Conservation (phyloP, 352 stramenopile genomes). For the Pythium sukuiense region DNA sequence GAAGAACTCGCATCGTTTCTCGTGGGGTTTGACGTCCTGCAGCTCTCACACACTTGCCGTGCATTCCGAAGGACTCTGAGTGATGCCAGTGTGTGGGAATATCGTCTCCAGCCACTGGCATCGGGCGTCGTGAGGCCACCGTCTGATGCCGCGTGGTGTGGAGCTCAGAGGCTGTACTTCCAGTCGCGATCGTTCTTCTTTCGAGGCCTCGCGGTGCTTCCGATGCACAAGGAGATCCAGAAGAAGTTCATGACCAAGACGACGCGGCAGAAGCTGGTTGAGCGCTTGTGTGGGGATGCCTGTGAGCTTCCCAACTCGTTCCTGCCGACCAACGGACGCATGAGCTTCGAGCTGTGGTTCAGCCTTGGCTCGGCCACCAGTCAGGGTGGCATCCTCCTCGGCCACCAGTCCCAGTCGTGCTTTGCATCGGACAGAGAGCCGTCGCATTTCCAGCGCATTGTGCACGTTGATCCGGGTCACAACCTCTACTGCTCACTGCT, state of each 20-base stretch:
- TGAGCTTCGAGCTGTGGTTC: conserved; percentile 24
- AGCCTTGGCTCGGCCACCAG: neutral
- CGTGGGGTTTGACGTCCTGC: conserved; percentile 21
- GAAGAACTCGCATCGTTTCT: conserved; percentile 17
- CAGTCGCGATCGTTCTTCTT: conserved; percentile 8
- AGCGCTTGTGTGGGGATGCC: conserved; percentile 9
- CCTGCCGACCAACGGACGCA: conserved; percentile 9
- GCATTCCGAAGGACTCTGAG: conserved; percentile 4
- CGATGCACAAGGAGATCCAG: neutral
- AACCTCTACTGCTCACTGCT: conserved; percentile 24
- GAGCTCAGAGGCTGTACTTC: conserved; percentile 11
- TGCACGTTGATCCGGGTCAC: conserved; percentile 13
- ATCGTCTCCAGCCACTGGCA: neutral
- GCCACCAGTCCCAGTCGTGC: conserved; percentile 10
- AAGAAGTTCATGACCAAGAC: neutral
- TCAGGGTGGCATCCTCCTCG: conserved; percentile 14
- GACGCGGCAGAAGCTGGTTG: neutral
- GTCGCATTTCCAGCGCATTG: conserved; percentile 7
- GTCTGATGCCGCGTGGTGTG: conserved; percentile 3
- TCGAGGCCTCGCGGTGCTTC: neutral
- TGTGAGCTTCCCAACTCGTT: conserved; percentile 13
- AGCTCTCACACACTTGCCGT: conserved; percentile 11
- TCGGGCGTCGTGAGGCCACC: neutral
- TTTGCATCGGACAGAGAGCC: neutral
- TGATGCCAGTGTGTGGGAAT: conserved; percentile 1